Percentiles rank a stretch among this genome's conserved stretches.
Conservation (phyloP, 257 asterid genomes). For the Lantana camara region DNA sequence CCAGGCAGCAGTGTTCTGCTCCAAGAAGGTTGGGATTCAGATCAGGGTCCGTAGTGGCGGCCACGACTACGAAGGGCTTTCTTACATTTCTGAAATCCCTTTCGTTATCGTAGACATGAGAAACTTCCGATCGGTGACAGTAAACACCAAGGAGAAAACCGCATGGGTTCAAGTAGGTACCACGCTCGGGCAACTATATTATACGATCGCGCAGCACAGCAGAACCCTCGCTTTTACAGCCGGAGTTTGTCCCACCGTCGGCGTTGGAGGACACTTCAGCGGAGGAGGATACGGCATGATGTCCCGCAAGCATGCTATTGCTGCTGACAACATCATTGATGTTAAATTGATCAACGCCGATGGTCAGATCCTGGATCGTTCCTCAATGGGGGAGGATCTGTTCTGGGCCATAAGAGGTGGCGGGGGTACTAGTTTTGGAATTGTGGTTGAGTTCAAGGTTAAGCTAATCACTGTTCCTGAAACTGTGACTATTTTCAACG, state of each 20-base stretch:
- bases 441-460: conserved; percentile 32
- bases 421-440: conserved; percentile 35
- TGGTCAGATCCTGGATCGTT: too few relatives aligned
- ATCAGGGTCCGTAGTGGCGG: conserved; percentile 27
- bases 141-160: neutral
- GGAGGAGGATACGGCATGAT: too few relatives aligned
- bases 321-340: too few relatives aligned
- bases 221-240: conserved; percentile 11
- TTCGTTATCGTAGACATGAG: conserved; percentile 23
- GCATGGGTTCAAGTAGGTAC: conserved; percentile 32
- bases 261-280: too few relatives aligned
- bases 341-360: too few relatives aligned
- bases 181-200: conserved; percentile 35
- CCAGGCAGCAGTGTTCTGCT: conserved; percentile 19
- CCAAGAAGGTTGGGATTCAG: conserved; percentile 4
- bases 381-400: too few relatives aligned
- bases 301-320: too few relatives aligned
- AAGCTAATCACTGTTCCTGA: neutral
- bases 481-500: too few relatives aligned
- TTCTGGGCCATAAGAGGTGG: conserved; percentile 41
- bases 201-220: conserved; percentile 31
- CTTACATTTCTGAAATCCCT: conserved; percentile 8
- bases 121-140: conserved; percentile 8
- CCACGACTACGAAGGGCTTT: too few relatives aligned
- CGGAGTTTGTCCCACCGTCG: conserved; percentile 14